These are phyloP conservation scores for Phlegmacium glaucopus DNA, from an alignment of 768 basidiomycete species.

Conservation along the genomic window DNA sequence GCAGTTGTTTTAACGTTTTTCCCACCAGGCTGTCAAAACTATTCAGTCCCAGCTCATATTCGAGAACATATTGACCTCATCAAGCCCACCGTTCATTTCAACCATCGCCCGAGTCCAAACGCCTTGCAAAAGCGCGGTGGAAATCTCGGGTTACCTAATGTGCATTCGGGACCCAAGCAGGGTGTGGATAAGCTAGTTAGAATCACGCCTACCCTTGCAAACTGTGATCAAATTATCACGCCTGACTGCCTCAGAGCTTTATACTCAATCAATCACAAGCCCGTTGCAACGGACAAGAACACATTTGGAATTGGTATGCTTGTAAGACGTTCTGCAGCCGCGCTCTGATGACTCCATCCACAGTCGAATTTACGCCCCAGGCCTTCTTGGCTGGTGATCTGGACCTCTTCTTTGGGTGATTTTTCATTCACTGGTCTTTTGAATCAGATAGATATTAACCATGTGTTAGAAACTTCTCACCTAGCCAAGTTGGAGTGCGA, in stretches of 20 bases:
- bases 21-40: constrained; percentile 38
- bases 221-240: constrained; percentile 32
- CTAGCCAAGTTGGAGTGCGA: constrained; percentile 29
- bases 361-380: constrained; percentile 54
- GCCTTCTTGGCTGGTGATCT: constrained; percentile 42
- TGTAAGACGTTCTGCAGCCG: neutral
- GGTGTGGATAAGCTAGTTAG: constrained; percentile 14
- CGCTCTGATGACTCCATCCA: neutral
- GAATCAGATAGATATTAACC: neutral
- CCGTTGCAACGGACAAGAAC: constrained; percentile 30
- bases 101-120: constrained; percentile 22
- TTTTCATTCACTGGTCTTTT: no score
- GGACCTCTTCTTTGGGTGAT: constrained; percentile 37
- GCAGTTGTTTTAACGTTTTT: neutral
- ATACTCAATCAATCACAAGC: constrained; percentile 33
- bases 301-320: constrained; percentile 35
- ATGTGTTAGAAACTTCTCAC: constrained; percentile 31
- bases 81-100: constrained; percentile 39
- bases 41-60: constrained; percentile 36
- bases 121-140: constrained; percentile 15
- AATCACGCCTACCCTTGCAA: constrained; percentile 15
- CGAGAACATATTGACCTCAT: constrained; percentile 38
- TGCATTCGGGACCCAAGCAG: constrained; percentile 17
- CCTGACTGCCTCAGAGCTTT: constrained; percentile 39
- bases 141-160: constrained; percentile 11